Evolutionary conservation across 1,284 basidiomycete genomes (phyloP).

Genomic region (Heliocybe sulcata): DNA sequence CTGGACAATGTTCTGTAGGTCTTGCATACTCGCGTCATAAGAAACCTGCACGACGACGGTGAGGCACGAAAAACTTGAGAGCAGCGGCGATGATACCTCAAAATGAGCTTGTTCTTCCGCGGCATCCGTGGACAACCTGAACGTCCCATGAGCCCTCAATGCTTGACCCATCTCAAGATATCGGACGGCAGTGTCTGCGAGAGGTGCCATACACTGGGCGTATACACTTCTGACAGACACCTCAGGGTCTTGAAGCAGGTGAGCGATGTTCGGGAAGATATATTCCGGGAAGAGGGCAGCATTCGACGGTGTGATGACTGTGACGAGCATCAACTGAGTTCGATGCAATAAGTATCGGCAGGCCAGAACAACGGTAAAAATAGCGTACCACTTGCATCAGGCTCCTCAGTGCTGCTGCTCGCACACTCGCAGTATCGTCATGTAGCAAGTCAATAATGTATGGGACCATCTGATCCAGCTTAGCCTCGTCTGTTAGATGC

Average conservation of each 20-base stretch:
- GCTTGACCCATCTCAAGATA: conserved; percentile 93
- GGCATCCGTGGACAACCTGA: conserved; percentile 54
- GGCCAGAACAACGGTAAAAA: background rate
- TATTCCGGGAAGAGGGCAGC: conserved; percentile 90
- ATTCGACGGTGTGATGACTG: conserved; percentile 87
- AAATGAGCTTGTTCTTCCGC: conserved; percentile 72
- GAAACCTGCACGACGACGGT: conserved; percentile 50
- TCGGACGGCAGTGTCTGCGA: conserved; percentile 79
- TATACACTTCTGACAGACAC: conserved; percentile 87
- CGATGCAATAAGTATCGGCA: background rate
- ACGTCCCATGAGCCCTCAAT: conserved; percentile 73
- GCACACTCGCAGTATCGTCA: conserved; percentile 79
- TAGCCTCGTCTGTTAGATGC: conserved; percentile 91
- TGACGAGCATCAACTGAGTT: conserved; percentile 73
- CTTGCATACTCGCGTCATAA: conserved; percentile 81
- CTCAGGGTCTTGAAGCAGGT: conserved; percentile 79
- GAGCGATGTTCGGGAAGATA: conserved; percentile 85
- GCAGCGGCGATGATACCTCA: conserved; percentile 42
- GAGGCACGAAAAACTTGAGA: conserved; percentile 7
- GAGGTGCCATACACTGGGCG: conserved; percentile 78
- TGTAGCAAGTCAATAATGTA: conserved; percentile 87
- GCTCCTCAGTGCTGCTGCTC: conserved; percentile 73
- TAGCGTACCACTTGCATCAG: conserved; percentile 75
- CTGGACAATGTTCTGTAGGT: conserved; percentile 82
- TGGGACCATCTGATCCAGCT: conserved; percentile 90